These are phyloP conservation scores for Coemansia sp. DNA, from an alignment of 192 early-diverging fungal genomes.

Conservation along the genomic window DNA sequence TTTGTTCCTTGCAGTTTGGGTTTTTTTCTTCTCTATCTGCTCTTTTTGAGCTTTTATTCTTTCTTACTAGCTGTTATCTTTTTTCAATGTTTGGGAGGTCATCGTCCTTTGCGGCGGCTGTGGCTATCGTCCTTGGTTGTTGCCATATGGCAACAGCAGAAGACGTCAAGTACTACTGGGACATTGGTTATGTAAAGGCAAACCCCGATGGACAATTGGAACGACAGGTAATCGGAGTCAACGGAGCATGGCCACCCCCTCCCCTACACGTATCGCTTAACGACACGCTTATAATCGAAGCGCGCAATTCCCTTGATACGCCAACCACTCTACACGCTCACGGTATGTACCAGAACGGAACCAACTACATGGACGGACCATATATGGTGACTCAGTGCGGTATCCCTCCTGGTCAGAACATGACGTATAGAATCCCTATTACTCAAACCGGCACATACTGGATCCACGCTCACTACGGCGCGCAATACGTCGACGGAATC, in stretches of 20 bases:
- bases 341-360: conserved; percentile 79
- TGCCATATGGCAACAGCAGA: conserved; percentile 40
- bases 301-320: conserved; percentile 62
- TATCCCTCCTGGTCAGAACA: conserved; percentile 67
- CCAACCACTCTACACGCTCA: conserved; percentile 76
- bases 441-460: conserved; percentile 84
- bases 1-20: background rate
- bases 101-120: conserved; percentile 40
- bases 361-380: conserved; percentile 74
- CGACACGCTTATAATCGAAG: conserved; percentile 53
- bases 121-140: conserved; percentile 17
- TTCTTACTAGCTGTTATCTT: background rate
- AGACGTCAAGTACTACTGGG: conserved; percentile 70
- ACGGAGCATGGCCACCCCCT: conserved; percentile 68
- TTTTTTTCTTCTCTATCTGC: background rate
- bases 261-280: conserved; percentile 32
- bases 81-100: conserved; percentile 32
- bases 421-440: conserved; percentile 73
- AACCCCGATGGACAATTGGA: conserved; percentile 70
- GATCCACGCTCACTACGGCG: conserved; percentile 75
- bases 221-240: conserved; percentile 72
- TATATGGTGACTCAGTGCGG: conserved; percentile 75
- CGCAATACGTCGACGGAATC: conserved; percentile 84
- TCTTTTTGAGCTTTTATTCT: background rate
- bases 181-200: conserved; percentile 67